These are phyloP conservation scores for Aspergillus fumigatus DNA, from an alignment of 2,329 filamentous ascomycete species.

Conservation along the genomic window DNA sequence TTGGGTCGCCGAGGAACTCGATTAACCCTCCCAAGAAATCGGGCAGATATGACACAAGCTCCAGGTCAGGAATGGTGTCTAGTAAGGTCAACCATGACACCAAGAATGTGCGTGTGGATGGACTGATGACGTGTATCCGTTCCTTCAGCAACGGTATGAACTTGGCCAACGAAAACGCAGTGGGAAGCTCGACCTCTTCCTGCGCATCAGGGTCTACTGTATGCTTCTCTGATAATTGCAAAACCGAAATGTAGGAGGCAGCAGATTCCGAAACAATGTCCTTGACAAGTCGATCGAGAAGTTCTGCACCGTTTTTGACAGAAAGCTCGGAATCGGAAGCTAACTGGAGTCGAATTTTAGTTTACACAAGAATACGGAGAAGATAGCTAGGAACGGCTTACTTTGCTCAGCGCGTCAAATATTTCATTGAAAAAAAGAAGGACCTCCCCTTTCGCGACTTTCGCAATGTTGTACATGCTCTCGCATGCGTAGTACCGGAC, in stretches of 20 bases:
- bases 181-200: slow-evolving; percentile 55
- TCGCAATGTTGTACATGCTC: slow-evolving; percentile 99
- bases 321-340: slow-evolving; percentile 94
- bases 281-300: slow-evolving; percentile 90
- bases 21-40: slow-evolving; percentile 87
- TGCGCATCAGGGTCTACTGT: slow-evolving; percentile 37
- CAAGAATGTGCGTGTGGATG: slow-evolving; percentile 89
- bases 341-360: slow-evolving; percentile 53
- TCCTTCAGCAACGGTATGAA: slow-evolving; percentile 95
- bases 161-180: slow-evolving; percentile 81
- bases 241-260: slow-evolving; percentile 85
- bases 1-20: slow-evolving; percentile 86
- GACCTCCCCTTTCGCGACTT: slow-evolving; percentile 97
- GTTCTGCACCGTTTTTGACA: slow-evolving; percentile 95
- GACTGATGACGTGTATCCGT: slow-evolving; percentile 88
- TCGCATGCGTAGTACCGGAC: slow-evolving; percentile 98
- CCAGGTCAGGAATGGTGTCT: slow-evolving; percentile 93
- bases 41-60: slow-evolving; percentile 86
- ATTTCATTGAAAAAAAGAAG: slow-evolving; percentile 97
- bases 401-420: slow-evolving; percentile 95
- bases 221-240: slow-evolving; percentile 60
- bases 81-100: slow-evolving; percentile 94
- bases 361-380: background rate
- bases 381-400: slow-evolving; percentile 36
- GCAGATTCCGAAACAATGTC: slow-evolving; percentile 95